A percentile compares a stretch with the other conserved stretches of the same genome.
Evolutionary conservation across 192 early-diverging fungal genomes (phyloP).

Genomic region (Piromyces finnis): DNA sequence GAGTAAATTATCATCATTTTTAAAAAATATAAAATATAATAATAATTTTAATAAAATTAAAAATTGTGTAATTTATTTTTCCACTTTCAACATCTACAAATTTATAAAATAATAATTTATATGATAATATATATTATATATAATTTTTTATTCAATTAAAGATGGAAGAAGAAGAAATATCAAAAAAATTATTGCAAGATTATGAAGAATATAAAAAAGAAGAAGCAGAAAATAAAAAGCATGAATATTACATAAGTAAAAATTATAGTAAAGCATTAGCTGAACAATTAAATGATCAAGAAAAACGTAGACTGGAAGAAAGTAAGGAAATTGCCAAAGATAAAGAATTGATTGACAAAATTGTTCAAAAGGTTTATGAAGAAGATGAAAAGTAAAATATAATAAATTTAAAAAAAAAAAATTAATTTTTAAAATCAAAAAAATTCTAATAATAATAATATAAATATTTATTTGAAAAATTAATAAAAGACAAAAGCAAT

Average conservation of each 20-base stretch:
- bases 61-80: too few species aligned
- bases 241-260: background rate
- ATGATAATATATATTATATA: too few species aligned
- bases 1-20: background rate
- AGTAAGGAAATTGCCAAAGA: slow-evolving; percentile 35
- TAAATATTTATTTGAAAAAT: background rate
- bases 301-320: slow-evolving; percentile 19
- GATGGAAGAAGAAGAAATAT: background rate
- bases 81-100: too few species aligned
- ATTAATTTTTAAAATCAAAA: too few species aligned
- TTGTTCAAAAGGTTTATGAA: slow-evolving; percentile 25
- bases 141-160: background rate
- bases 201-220: slow-evolving; percentile 18
- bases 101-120: too few species aligned
- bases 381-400: slow-evolving; percentile 25
- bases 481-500: background rate
- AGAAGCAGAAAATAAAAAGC: slow-evolving; percentile 7
- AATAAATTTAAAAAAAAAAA: background rate
- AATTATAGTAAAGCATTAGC: slow-evolving; percentile 24
- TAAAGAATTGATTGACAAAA: slow-evolving; percentile 36
- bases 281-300: slow-evolving; percentile 23
- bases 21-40: background rate
- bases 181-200: slow-evolving; percentile 2
- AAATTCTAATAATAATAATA: too few species aligned
- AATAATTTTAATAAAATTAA: too few species aligned